These are phyloP conservation scores for Ettlia oleoabundans DNA, from an alignment of 139 green algal genomes.

Conservation along the genomic window DNA sequence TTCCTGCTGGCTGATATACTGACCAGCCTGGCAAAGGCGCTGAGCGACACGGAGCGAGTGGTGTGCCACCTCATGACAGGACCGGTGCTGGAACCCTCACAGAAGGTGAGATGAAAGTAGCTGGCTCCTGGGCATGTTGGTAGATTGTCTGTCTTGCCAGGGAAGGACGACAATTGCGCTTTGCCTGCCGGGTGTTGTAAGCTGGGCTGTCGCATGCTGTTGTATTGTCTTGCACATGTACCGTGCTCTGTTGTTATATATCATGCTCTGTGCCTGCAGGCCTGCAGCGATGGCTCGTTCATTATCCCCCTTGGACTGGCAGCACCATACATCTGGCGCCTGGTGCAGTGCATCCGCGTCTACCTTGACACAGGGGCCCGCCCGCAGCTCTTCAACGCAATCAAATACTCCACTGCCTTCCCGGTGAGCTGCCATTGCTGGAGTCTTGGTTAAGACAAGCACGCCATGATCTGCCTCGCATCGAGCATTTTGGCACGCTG, in stretches of 20 bases:
- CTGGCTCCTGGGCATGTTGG: not conserved
- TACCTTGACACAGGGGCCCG: constrained; percentile 66
- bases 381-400: constrained; percentile 81
- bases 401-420: constrained; percentile 97
- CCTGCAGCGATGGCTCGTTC: constrained; percentile 52
- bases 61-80: constrained; percentile 64
- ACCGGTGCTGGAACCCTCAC: constrained; percentile 53
- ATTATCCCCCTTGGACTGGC: constrained; percentile 74
- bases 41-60: constrained; percentile 78
- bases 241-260: too few relatives aligned
- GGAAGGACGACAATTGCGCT: not conserved
- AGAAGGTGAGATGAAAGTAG: constrained; percentile 1
- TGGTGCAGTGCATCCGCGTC: constrained; percentile 92
- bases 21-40: constrained; percentile 87
- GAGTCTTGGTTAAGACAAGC: not conserved
- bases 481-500: too few relatives aligned
- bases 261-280: not conserved
- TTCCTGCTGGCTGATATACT: constrained; percentile 97
- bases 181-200: not conserved
- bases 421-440: constrained; percentile 60
- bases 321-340: constrained; percentile 84
- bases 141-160: not conserved
- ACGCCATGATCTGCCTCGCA: too few relatives aligned
- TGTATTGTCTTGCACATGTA: too few relatives aligned
- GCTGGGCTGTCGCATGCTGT: not conserved